phyloP scores from a whole-genome alignment of 352 stramenopile species.

The Aphanomyces astaci region DNA sequence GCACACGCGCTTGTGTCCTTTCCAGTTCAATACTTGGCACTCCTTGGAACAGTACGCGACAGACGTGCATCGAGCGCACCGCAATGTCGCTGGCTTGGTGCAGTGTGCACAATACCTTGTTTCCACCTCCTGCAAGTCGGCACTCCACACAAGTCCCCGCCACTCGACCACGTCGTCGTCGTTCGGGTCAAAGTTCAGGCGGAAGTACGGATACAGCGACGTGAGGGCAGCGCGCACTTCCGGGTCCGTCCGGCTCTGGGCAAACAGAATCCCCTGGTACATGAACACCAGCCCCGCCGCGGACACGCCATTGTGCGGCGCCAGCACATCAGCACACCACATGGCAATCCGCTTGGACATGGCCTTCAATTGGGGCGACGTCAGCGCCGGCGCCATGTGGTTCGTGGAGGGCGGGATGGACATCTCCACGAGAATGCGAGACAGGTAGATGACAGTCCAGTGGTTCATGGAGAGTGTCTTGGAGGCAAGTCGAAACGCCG shows the following conservation, averaged over 20 bases:
- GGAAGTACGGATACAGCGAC: not conserved
- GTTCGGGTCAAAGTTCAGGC: constrained; percentile 7
- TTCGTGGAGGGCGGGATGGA: not conserved
- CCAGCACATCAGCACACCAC: not conserved
- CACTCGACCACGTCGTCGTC: constrained; percentile 5
- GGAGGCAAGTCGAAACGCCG: not conserved
- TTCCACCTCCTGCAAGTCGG: not conserved
- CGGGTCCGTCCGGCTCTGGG: not conserved
- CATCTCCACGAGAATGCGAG: constrained; percentile 1
- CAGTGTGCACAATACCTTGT: not conserved
- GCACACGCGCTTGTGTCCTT: not conserved
- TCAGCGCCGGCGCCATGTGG: not conserved
- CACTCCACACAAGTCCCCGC: not conserved
- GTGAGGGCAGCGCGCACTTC: not conserved
- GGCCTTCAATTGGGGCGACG: not conserved
- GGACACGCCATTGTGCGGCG: not conserved
- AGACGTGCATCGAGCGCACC: constrained; percentile 47
- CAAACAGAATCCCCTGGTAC: not conserved
- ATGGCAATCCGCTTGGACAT: not conserved
- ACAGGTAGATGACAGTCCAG: constrained; percentile 2
- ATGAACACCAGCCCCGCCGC: not conserved
- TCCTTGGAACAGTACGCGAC: constrained; percentile 50
- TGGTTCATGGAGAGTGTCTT: not conserved
- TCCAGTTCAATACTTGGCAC: constrained; percentile 51
- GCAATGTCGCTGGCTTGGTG: not conserved